Evolutionary conservation across 495 filamentous ascomycete species (phyloP), one percentile per base, ranked within the genome.

Genomic region (Aspergillus funiculosus): DNA sequence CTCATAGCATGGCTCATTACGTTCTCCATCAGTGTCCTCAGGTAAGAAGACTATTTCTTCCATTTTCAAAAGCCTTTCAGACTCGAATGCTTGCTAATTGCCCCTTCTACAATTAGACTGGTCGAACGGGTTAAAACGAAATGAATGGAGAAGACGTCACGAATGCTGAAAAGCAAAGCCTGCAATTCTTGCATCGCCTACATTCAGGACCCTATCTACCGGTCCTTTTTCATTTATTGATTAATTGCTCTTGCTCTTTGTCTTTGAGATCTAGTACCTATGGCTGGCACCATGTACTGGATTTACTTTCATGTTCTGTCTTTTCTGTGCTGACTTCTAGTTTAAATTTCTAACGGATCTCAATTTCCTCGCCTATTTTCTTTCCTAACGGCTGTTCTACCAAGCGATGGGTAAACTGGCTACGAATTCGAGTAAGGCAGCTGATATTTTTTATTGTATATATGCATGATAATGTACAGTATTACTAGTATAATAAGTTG

Each of bases 1-100:
- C 65, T 97, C 42, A 71, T 94, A 42, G 85, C 87, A 20, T 98
- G 92, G 92, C 78, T 90, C 43, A 73, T 83, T 57, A 96, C 89
- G 7, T 95, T 98, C 66, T 74, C 80, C 24, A 81, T 96, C 24
- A 94, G 85, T 66, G 85, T 94, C 24, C 84, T 95, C 51, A 81
- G 89, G 79, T 86, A 64, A 56, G 64, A 54, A 29, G 21, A 38
- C 20, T 10, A 13, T 6, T 10, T 6, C 14, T n/a, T 27, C 17
- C 19, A 32, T 53, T 45, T 18, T 32, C 11, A n/a, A n/a, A n/a
- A n/a, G n/a, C n/a, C n/a, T n/a, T n/a, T n/a, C n/a, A n/a, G n/a
- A n/a, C n/a, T n/a, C n/a, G n/a, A n/a, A n/a, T 14, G 11, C 6
- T 29, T 51, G 28, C 46, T 53, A 21, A 45, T 21, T 40, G 34